These are phyloP conservation scores for Teunomyces atbi DNA, from an alignment of 805 yeast species.

Conservation along the genomic window DNA sequence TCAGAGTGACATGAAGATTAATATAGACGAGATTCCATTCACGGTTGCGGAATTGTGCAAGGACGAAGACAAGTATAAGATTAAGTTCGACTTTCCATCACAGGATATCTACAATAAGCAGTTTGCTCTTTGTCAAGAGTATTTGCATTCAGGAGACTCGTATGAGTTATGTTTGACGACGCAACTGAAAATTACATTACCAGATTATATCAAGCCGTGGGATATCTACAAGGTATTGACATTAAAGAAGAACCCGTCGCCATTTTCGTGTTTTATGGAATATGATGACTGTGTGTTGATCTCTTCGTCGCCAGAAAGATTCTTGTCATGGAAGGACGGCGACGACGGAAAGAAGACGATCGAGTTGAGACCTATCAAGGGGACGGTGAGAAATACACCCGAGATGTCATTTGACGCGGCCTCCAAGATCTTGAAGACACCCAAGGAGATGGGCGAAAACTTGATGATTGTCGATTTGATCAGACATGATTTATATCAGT, in stretches of 20 bases:
- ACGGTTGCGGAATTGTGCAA: slow-evolving; percentile 25
- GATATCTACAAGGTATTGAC: slow-evolving; percentile 72
- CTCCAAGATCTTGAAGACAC: slow-evolving; percentile 62
- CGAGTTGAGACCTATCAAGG: slow-evolving; percentile 93
- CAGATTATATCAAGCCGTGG: slow-evolving; percentile 61
- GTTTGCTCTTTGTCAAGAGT: slow-evolving; percentile 64
- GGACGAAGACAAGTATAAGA: slow-evolving; percentile 23
- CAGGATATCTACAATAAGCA: slow-evolving; percentile 51
- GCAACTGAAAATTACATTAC: slow-evolving; percentile 59
- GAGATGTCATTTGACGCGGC: slow-evolving; percentile 60
- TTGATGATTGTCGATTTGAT: slow-evolving; percentile 95
- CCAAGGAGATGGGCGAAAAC: slow-evolving; percentile 94
- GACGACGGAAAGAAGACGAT: slow-evolving; percentile 39
- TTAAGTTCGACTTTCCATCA: slow-evolving; percentile 48
- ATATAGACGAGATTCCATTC: slow-evolving; percentile 20
- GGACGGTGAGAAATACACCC: slow-evolving; percentile 75
- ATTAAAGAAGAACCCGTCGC: slow-evolving; percentile 75
- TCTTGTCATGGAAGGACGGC: slow-evolving; percentile 69
- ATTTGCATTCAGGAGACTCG: slow-evolving; percentile 77
- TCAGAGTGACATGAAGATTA: slow-evolving; percentile 5
- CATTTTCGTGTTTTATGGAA: slow-evolving; percentile 79
- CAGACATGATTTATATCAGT: slow-evolving; percentile 80
- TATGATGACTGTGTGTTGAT: slow-evolving; percentile 64
- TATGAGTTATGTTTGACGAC: slow-evolving; percentile 91
- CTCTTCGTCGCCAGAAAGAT: slow-evolving; percentile 94